These are phyloP conservation scores for Cercospora canescens DNA, from an alignment of 2,329 filamentous ascomycete species.

Conservation along the genomic window DNA sequence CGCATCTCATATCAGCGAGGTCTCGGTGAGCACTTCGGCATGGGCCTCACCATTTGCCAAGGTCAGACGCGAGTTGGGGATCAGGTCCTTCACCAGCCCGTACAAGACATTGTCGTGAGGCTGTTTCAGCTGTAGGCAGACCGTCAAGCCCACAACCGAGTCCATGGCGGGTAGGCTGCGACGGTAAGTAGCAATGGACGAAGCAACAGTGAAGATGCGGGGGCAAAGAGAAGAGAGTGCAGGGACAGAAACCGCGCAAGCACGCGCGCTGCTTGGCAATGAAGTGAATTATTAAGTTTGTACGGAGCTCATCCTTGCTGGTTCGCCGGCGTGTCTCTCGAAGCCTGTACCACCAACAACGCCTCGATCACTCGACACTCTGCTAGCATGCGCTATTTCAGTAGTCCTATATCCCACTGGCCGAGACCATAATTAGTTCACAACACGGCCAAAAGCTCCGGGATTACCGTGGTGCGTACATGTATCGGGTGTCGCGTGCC, in stretches of 20 bases:
- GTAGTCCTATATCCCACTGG: background rate
- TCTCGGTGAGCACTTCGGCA: background rate
- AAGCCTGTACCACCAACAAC: background rate
- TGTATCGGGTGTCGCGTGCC: background rate
- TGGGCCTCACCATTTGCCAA: constrained; percentile 66
- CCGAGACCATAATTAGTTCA: background rate
- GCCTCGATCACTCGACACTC: background rate
- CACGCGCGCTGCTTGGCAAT: background rate
- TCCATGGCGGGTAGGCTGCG: constrained; percentile 13
- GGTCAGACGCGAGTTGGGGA: constrained; percentile 65
- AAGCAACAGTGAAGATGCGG: background rate
- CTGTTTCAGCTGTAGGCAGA: constrained; percentile 71
- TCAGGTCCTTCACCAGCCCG: constrained; percentile 69
- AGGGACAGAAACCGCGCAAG: background rate
- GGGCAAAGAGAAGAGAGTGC: background rate
- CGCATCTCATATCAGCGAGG: constrained; percentile 30
- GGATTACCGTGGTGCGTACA: background rate
- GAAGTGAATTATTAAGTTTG: background rate
- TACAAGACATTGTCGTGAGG: constrained; percentile 61
- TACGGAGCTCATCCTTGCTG: background rate
- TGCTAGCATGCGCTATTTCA: background rate
- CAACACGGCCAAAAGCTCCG: background rate
- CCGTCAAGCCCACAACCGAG: constrained; percentile 60
- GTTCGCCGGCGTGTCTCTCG: background rate
- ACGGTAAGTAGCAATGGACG: constrained; percentile 2